Evolutionary conservation across 1,284 basidiomycete genomes (phyloP), one percentile per base, ranked within the genome.

Genomic region (Bjerkandera adusta): DNA sequence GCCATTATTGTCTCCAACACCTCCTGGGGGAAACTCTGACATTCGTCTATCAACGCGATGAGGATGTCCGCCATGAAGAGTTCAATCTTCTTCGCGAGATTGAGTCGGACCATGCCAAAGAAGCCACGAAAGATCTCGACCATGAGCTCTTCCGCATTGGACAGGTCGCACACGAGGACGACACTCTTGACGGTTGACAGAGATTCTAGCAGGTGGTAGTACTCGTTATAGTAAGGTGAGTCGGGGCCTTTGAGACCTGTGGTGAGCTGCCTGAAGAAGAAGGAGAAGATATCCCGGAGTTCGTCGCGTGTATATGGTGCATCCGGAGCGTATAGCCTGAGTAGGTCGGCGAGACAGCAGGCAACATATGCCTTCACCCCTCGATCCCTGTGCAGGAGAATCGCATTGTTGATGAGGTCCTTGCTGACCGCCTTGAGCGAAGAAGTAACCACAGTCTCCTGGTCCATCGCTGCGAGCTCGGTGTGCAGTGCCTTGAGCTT

Each of bases 171-270:
- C 8, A 98, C 83, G 51, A 99, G 80, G 3, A 95, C 92, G 24
- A 97, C 85, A 55, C 89, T 92, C 76, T 98, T 97, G 62, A 97
- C 94, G 26, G 85, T 91, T 4, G 93, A 91, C 12, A 99, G 76
- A 24, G 83, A 92, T 58, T 98, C 92, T 27, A 99, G 79, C 8
- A 98, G 78, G 62, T 93, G 90, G 57, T 89, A 96, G 70, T 95
- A 98, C 70, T 96, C 84, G 49, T 84, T 79, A 64, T 91, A 94
- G 64, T 94, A 95, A 0, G 81, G 76, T 1, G 77, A 73, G 56
- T 85, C 83, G 0, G 82, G 66, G 18, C 81, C 78, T 56, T 84
- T 87, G 58, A 97, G 81, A 8, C 89, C 85, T 3, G 73, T 73
- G 4, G 76, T 73, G 50, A 97, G 81, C 65, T 96, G 94, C 20